phyloP scores from a whole-genome alignment of 352 stramenopile species.

The Lagenidium giganteum region DNA sequence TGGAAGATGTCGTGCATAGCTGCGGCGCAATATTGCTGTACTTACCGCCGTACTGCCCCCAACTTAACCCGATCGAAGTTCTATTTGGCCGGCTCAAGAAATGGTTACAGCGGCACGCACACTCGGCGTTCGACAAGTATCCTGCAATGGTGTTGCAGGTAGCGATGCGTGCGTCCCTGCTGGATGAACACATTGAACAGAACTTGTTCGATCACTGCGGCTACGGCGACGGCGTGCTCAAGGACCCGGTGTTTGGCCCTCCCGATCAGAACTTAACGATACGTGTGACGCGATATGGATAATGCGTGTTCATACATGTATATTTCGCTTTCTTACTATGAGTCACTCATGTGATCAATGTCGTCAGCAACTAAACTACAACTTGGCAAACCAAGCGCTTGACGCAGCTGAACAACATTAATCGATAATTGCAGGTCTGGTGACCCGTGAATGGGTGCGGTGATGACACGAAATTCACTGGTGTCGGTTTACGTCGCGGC shows the following conservation, averaged over 20 bases:
- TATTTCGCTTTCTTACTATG: no score
- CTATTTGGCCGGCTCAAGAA: constrained; percentile 7
- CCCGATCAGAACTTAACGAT: no score
- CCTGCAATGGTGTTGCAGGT: constrained; percentile 2
- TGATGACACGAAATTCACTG: no score
- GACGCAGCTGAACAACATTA: neutral
- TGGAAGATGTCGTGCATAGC: constrained; percentile 3
- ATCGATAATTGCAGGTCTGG: neutral
- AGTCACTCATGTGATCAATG: no score
- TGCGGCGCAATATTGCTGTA: constrained; percentile 7
- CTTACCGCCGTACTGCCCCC: constrained; percentile 10
- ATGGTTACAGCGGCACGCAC: constrained; percentile 2
- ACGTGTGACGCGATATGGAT: no score
- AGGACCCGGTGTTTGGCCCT: no score
- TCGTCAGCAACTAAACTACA: neutral
- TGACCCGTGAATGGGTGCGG: no score
- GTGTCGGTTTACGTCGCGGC: neutral
- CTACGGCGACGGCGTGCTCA: neutral
- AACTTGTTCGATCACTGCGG: constrained; percentile 2
- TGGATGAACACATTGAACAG: neutral
- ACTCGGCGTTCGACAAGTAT: neutral
- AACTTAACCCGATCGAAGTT: constrained; percentile 16
- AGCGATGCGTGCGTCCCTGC: neutral
- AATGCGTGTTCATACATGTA: no score
- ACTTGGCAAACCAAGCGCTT: neutral